phyloP scores from a whole-genome alignment of 768 basidiomycete species.

The Xerocomellus amylosporus region DNA sequence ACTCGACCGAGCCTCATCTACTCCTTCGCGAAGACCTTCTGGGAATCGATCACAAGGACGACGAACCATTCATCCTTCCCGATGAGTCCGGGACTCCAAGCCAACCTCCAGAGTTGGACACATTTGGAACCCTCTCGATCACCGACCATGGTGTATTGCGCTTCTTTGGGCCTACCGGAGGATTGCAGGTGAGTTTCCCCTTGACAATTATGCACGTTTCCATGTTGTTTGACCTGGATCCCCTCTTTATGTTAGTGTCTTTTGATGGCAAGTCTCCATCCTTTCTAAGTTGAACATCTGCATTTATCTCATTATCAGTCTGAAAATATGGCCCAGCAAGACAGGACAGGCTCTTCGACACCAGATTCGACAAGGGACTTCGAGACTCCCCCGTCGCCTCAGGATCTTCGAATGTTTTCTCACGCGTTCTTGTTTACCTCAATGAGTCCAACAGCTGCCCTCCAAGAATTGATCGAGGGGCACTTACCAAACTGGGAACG shows the following conservation, averaged over 20 bases:
- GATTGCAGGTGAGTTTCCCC: constrained; percentile 53
- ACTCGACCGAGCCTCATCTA: constrained; percentile 56
- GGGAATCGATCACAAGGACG: constrained; percentile 30
- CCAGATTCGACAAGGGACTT: constrained; percentile 30
- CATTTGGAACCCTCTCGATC: constrained; percentile 60
- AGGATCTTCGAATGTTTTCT: constrained; percentile 47
- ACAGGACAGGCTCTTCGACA: constrained; percentile 16
- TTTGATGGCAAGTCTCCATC: constrained; percentile 28
- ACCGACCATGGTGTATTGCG: constrained; percentile 58
- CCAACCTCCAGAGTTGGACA: constrained; percentile 46
- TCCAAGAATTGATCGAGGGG: constrained; percentile 48
- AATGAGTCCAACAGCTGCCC: constrained; percentile 44
- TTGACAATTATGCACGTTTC: constrained; percentile 7
- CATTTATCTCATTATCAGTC: constrained; percentile 21
- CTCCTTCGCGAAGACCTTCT: constrained; percentile 55
- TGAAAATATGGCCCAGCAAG: constrained; percentile 19
- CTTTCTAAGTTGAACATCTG: not conserved
- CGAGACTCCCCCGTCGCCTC: constrained; percentile 30
- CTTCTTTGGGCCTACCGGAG: constrained; percentile 67
- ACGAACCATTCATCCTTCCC: constrained; percentile 21
- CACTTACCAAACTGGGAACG: constrained; percentile 55
- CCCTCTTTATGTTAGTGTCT: constrained; percentile 27
- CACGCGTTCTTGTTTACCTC: constrained; percentile 65
- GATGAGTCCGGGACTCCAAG: constrained; percentile 19
- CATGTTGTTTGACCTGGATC: constrained; percentile 6